phyloP scores from a whole-genome alignment of 2,329 filamentous ascomycete species.

The Ascochyta pisi region DNA sequence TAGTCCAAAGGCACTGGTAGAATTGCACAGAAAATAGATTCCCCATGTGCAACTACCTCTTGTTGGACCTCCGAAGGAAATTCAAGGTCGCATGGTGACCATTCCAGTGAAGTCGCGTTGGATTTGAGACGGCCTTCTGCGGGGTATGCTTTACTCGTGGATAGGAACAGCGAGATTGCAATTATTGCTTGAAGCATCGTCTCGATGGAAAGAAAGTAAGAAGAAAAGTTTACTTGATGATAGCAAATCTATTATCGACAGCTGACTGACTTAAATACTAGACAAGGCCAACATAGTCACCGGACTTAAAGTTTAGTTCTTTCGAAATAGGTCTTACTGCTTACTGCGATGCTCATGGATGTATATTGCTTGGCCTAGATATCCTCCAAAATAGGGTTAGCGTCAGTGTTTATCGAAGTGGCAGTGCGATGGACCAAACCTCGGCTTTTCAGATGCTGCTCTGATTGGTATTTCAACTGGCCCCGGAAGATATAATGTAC shows the following conservation, averaged over 20 bases:
- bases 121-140: background rate
- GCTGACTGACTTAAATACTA: conserved; percentile 4
- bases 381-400: conserved; percentile 5
- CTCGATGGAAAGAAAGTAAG: background rate
- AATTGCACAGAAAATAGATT: conserved; percentile 33
- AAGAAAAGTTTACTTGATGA: background rate
- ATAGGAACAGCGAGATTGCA: conserved; percentile 7
- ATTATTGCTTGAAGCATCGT: conserved; percentile 9
- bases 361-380: conserved; percentile 4
- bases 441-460: background rate
- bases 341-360: background rate
- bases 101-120: conserved; percentile 11
- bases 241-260: background rate
- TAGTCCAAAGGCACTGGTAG: conserved; percentile 48
- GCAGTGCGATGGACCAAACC: conserved; percentile 7
- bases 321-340: conserved; percentile 5
- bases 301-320: background rate
- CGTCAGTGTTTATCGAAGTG: conserved; percentile 2
- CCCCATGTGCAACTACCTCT: background rate
- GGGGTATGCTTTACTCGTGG: conserved; percentile 8
- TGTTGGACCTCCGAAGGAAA: conserved; percentile 5
- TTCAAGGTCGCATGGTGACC: conserved; percentile 20
- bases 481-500: background rate
- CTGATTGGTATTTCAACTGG: background rate
- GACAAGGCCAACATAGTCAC: background rate